Evolutionary conservation across 208 protist species (phyloP).

Genomic region (Leishmania gerbilli): DNA sequence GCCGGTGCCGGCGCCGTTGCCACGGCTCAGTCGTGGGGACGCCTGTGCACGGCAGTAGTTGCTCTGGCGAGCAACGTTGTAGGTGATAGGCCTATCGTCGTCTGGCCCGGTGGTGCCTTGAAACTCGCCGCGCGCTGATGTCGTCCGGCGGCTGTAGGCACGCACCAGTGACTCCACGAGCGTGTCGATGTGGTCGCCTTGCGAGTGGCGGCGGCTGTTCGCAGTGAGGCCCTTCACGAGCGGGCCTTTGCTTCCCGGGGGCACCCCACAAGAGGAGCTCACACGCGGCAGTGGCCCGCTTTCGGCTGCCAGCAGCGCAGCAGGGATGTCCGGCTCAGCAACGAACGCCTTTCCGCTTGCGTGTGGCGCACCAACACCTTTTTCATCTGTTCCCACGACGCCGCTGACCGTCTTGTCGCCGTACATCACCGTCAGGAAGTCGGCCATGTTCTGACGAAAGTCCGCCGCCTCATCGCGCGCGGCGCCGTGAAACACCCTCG

Average conservation of each 20-base stretch:
- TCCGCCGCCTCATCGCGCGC: conserved; percentile 11
- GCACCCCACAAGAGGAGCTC: not conserved
- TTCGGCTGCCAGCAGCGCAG: not conserved
- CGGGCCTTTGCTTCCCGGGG: conserved; percentile 6
- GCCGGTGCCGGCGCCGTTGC: not conserved
- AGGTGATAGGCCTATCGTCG: conserved; percentile 25
- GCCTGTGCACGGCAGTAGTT: conserved; percentile 21
- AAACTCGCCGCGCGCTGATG: conserved; percentile 15
- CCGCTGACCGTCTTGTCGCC: conserved; percentile 12
- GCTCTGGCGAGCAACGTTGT: conserved; percentile 9
- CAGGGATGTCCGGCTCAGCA: not conserved
- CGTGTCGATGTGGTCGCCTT: conserved; percentile 38
- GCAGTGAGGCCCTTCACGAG: conserved; percentile 27
- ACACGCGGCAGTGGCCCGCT: not conserved
- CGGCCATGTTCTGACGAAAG: conserved; percentile 42
- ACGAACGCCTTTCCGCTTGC: not conserved
- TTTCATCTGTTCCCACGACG: not conserved
- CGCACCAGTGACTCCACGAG: conserved; percentile 37
- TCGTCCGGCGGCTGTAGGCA: conserved; percentile 32
- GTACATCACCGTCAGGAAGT: conserved; percentile 52
- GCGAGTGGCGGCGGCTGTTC: conserved; percentile 16
- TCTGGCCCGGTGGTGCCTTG: conserved; percentile 13
- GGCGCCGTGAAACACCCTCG: not conserved
- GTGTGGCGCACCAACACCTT: not conserved
- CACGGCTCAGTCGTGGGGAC: conserved; percentile 15